Evolutionary conservation across 495 filamentous ascomycete species (phyloP).

Genomic region (Venustampulla echinocandica): DNA sequence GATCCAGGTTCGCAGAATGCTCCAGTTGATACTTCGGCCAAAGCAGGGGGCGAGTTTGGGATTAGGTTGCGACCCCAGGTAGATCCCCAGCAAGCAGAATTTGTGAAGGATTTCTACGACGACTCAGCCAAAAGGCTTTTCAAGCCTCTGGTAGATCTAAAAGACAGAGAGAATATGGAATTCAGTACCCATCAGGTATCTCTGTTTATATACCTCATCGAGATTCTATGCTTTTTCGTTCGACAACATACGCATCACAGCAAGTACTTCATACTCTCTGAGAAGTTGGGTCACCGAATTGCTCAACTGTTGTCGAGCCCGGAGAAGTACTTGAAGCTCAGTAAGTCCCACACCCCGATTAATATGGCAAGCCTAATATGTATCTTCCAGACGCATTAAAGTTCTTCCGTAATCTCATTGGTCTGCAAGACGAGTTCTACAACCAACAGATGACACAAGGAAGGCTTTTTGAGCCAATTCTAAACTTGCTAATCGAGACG

Average conservation of each 20-base stretch:
- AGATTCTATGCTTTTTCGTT: constrained; percentile 92
- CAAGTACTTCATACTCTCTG: constrained; percentile 77
- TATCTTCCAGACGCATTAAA: constrained; percentile 65
- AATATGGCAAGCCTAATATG: background rate
- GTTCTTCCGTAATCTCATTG: constrained; percentile 85
- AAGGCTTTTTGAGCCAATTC: constrained; percentile 75
- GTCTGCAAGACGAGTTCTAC: constrained; percentile 87
- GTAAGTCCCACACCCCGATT: constrained; percentile 39
- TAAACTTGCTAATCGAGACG: constrained; percentile 79
- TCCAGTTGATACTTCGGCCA: constrained; percentile 52
- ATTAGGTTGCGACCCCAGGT: constrained; percentile 45
- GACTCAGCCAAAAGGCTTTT: constrained; percentile 81
- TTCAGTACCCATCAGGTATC: constrained; percentile 71
- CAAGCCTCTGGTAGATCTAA: constrained; percentile 73
- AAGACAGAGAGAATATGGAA: constrained; percentile 48
- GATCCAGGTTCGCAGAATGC: constrained; percentile 59
- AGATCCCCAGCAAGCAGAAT: constrained; percentile 73
- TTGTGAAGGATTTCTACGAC: constrained; percentile 85
- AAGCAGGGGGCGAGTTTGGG: constrained; percentile 61
- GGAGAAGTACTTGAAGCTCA: constrained; percentile 89
- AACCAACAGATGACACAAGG: constrained; percentile 78
- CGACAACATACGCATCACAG: constrained; percentile 78
- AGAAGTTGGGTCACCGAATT: constrained; percentile 71
- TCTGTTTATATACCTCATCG: constrained; percentile 81
- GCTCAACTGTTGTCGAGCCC: constrained; percentile 75